A percentile compares a stretch with the other conserved stretches of the same genome.
Conservation (phyloP, 2,329 filamentous ascomycete species). For the Hymenoscyphus salicellus region DNA sequence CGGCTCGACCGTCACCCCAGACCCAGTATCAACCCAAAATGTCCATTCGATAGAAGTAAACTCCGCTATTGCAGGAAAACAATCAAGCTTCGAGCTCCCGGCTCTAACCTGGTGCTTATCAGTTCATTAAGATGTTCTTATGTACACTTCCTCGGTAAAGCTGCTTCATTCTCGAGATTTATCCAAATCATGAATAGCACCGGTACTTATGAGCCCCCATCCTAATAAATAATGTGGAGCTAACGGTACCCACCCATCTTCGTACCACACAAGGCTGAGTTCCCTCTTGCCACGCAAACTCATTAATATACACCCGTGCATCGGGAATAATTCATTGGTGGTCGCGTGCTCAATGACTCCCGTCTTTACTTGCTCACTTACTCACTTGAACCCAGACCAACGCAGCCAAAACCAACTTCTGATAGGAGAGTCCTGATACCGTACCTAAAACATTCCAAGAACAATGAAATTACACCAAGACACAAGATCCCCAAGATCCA, state of each 20-base stretch:
- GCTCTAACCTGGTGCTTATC: background rate
- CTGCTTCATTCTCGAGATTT: background rate
- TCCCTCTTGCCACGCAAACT: background rate
- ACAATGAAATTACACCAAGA: no score
- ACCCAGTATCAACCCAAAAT: background rate
- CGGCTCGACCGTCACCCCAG: background rate
- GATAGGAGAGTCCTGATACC: no score
- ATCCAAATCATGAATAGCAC: background rate
- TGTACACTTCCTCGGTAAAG: background rate
- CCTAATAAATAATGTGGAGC: background rate
- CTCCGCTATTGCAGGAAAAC: background rate
- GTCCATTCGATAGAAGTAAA: background rate
- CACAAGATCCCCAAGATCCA: no score
- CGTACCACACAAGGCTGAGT: constrained; percentile 3
- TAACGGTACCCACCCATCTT: background rate
- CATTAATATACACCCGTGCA: background rate
- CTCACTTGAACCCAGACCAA: no score
- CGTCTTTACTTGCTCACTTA: no score
- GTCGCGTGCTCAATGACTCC: no score
- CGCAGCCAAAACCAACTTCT: no score
- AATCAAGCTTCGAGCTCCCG: background rate
- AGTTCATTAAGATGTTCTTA: background rate
- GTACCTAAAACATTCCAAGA: no score
- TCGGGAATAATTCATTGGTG: background rate
- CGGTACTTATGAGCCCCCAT: background rate